A percentile compares a stretch with the other conserved stretches of the same genome.
Conservation (phyloP, 202 grass and related monocot species). For the Hordeum pubiflorum region DNA sequence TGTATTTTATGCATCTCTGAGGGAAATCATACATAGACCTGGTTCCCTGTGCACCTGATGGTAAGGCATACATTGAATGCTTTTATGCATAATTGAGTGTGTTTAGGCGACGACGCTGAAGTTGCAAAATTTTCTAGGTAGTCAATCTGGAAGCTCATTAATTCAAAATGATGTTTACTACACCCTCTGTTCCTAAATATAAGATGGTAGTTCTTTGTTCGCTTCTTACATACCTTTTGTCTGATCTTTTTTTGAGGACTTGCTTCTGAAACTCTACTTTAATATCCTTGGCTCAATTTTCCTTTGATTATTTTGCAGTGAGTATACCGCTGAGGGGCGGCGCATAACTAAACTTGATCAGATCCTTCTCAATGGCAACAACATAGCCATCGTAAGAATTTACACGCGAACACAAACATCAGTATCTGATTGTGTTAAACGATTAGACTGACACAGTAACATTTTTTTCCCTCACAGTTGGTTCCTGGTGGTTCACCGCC, state of each 20-base stretch:
- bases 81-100: background rate
- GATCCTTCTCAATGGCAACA: constrained; percentile 94
- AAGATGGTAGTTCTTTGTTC: background rate
- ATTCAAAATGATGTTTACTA: background rate
- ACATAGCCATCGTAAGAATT: constrained; percentile 92
- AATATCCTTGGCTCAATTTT: background rate
- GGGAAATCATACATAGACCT: background rate
- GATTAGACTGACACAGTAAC: background rate
- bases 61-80: background rate
- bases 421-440: background rate
- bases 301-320: constrained; percentile 40
- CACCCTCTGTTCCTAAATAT: too few species aligned
- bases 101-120: background rate
- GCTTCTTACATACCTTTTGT: background rate
- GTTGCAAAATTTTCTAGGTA: too few species aligned
- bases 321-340: constrained; percentile 86
- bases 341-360: constrained; percentile 96
- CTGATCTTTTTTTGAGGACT: background rate
- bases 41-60: background rate
- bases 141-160: background rate
- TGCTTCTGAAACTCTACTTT: background rate
- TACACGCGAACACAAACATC: background rate
- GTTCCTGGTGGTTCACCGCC: constrained; percentile 54
- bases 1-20: background rate
- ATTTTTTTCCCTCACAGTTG: constrained; percentile 29